Base-by-base conservation (phyloP, 352 stramenopile genomes). In the Pythium dissimile region DNA sequence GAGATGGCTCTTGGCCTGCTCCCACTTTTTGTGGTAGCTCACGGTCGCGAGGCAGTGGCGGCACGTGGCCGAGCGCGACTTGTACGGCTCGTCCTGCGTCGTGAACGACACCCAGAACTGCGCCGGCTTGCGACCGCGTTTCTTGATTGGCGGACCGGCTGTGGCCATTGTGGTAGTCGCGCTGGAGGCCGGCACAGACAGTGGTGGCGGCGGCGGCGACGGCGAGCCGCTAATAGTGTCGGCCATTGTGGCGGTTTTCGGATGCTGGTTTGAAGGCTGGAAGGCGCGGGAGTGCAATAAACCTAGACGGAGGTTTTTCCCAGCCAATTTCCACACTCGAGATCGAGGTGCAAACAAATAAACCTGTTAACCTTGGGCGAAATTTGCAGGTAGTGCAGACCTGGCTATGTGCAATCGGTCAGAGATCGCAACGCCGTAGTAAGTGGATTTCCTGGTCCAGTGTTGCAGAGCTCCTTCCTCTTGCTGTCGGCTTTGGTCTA, bases 21-120 rank as follows among this genome's bases (percentile, higher is more conserved):
- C 75, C 66, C 72, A 86, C 71, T 86, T 88, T 63, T 85, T 83
- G 62, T 75, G 72, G 56, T 88, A 71, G 9, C 59, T 59, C 6
- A 86, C 62, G 1, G 62, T 45, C 30, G 62, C 47, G 32, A 62
- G 60, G 55, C 78, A 88, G 66, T 86, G 78, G 34, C 75, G 75
- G 37, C 78, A 88, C 34, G 66, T 47, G 27, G 75, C 65, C 39
- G 72, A 39, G 21, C 57, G 34, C 30, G 63, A 39, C 44, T 84
- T 82, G 64, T 85, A 77, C 7, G 78, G 78, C 60, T 84, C 64
- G 0, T 64, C 45, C 1, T 65, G 41, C 2, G 67, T 61, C 30
- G 77, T 84, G 55, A 88, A 84, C 46, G 76, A 80, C 12, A 72
- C 62, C 78, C 78, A 88, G 28, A 79, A 77, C 27, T 71, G 49